These are phyloP conservation scores for Cyclotella distinguenda DNA, from an alignment of 108 stramenopile genomes.

Conservation along the genomic window DNA sequence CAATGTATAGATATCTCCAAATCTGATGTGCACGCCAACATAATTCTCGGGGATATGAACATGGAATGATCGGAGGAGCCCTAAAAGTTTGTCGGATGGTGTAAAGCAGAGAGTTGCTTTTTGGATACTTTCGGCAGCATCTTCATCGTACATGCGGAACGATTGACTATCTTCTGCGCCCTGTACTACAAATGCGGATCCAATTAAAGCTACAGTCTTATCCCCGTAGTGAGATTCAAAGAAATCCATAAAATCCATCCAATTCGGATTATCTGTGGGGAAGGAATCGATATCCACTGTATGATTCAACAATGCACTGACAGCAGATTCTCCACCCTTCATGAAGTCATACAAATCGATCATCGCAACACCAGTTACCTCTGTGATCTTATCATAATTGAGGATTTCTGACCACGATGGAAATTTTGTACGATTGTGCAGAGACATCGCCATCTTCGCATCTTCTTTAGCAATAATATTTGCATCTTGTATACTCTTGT, in stretches of 20 bases:
- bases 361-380: not conserved
- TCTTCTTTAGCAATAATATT: slow-evolving; percentile 1
- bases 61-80: not conserved
- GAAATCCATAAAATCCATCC: not conserved
- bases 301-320: not conserved
- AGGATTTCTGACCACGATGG: slow-evolving; percentile 2
- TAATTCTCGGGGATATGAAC: not conserved
- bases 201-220: slow-evolving; percentile 2
- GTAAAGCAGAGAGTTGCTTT: not conserved
- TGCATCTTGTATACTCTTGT: not conserved
- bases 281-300: not conserved
- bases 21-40: slow-evolving; percentile 4
- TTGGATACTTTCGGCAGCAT: not conserved
- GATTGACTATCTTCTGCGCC: not conserved
- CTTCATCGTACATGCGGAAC: not conserved
- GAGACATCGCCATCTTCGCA: not conserved
- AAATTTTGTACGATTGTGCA: not conserved
- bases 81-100: not conserved
- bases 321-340: not conserved
- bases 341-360: not conserved
- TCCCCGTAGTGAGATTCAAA: not conserved
- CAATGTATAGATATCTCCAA: not conserved
- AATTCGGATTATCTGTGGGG: not conserved
- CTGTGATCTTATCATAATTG: not conserved
- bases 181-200: not conserved